Conservation (phyloP, 768 basidiomycete genomes). For the Kwoniella dejecticola region DNA sequence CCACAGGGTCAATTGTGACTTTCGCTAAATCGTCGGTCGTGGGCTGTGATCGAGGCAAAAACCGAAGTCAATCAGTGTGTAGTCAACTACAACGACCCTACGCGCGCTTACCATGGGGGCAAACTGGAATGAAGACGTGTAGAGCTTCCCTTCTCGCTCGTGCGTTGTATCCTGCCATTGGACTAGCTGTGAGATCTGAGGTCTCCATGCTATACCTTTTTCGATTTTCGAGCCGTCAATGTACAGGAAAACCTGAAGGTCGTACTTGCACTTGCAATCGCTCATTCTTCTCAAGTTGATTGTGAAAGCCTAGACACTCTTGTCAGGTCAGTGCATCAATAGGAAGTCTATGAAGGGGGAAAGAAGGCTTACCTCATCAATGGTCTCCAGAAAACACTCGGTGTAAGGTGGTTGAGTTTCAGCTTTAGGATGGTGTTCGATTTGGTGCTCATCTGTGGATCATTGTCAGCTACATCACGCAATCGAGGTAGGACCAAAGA, state of each 20-base stretch:
- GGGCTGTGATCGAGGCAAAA: not conserved
- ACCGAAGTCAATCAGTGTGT: not conserved
- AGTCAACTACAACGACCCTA: no score
- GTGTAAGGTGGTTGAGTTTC: constrained; percentile 1
- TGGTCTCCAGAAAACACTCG: constrained; percentile 16
- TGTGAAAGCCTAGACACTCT: no score
- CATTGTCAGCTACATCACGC: no score
- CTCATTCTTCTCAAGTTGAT: no score
- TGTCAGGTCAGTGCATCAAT: not conserved
- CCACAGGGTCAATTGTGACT: not conserved
- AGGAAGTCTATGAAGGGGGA: no score
- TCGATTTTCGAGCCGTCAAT: no score
- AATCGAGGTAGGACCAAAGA: no score
- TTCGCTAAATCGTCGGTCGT: not conserved
- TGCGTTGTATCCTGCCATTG: not conserved
- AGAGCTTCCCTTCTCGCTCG: not conserved
- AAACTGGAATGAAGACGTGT: not conserved
- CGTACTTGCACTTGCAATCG: no score
- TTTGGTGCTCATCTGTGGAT: constrained; percentile 19
- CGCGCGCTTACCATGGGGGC: not conserved
- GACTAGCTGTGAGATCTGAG: not conserved
- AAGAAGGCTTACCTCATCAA: constrained; percentile 13
- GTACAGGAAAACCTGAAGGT: not conserved
- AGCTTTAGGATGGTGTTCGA: constrained; percentile 2
- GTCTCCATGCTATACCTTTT: no score